Evolutionary conservation across 257 asterid genomes (phyloP), one percentile per base, ranked within the genome.

Genomic region (Solanum infundibuliforme): DNA sequence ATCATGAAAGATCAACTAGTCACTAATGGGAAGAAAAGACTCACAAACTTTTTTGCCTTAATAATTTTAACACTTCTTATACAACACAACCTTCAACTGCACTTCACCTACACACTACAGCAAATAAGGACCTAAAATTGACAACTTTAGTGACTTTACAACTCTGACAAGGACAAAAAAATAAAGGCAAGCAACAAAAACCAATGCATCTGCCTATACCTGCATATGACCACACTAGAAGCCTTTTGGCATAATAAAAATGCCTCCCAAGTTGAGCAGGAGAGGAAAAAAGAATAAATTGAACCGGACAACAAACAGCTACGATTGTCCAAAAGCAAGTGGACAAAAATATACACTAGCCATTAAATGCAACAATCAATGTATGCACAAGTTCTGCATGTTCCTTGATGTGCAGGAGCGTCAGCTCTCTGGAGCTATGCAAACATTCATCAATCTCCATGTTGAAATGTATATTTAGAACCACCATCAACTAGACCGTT

Each of bases 361-460:
- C 77, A 73, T 65, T 89, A 90, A 89, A 89, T 29, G 89, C 86
- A 88, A 91, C 65, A 62, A 86, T 38, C 65, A 87, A 41, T 62
- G 48, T 87, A 92, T 91, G 94, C 95, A 94, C 95, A 91, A 89
- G 87, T 48, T 91, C 87, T 88, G 87, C 93, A 52, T 88, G 83
- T 73, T 27, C 69, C 84, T 34, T 86, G 74, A 86, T 86, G 88
- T 32, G 84, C 35, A 65, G 39, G 39, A 84, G 34, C 41, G 25
- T 46, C 58, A 5, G 31, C 87, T 71, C 29, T 38, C 81, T 65
- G 87, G 87, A 66, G 87, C 87, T 68, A 48, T 89, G 88, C 38
- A 48, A 71, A 65, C 89, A 76, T 75, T 10, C 66, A 79, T 43
- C 66, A 43, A 79, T 25, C 25, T 43, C 66, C 85, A 82, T 48